Evolutionary conservation across 305 asterid genomes (phyloP).

Genomic region (Coffea humblotiana): DNA sequence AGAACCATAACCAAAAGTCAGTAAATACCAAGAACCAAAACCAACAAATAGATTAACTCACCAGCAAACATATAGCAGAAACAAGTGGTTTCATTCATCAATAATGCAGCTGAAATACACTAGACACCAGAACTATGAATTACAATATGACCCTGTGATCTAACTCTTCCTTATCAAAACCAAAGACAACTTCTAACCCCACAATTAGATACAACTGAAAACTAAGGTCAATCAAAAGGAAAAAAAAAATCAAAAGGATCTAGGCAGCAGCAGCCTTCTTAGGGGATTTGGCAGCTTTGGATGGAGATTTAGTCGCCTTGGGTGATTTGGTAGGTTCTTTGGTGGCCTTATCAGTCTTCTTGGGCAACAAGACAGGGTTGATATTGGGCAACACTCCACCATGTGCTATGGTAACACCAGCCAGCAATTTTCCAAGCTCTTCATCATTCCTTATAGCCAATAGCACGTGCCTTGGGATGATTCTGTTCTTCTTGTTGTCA

Average conservation of each 20-base stretch:
- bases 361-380: constrained; percentile 68
- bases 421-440: constrained; percentile 61
- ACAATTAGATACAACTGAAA: constrained; percentile 19
- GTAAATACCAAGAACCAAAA: neutral
- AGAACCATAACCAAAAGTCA: neutral
- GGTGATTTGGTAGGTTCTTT: constrained; percentile 37
- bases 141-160: neutral
- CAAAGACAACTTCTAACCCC: constrained; percentile 5
- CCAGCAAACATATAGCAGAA: neutral
- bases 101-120: neutral
- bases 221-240: neutral
- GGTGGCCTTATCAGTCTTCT: constrained; percentile 51
- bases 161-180: neutral
- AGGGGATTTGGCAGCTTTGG: constrained; percentile 55
- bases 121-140: neutral
- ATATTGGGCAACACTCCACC: constrained; percentile 79
- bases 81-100: constrained; percentile 9
- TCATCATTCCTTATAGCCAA: constrained; percentile 75
- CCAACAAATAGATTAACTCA: neutral
- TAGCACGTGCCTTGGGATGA: constrained; percentile 67
- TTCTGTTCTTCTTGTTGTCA: constrained; percentile 74
- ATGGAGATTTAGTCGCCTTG: constrained; percentile 40
- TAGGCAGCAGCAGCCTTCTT: constrained; percentile 54
- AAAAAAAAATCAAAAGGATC: neutral
- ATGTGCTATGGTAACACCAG: constrained; percentile 78